Conservation (phyloP, 2,329 filamentous ascomycete species). For the Aspergillus floridensis region DNA sequence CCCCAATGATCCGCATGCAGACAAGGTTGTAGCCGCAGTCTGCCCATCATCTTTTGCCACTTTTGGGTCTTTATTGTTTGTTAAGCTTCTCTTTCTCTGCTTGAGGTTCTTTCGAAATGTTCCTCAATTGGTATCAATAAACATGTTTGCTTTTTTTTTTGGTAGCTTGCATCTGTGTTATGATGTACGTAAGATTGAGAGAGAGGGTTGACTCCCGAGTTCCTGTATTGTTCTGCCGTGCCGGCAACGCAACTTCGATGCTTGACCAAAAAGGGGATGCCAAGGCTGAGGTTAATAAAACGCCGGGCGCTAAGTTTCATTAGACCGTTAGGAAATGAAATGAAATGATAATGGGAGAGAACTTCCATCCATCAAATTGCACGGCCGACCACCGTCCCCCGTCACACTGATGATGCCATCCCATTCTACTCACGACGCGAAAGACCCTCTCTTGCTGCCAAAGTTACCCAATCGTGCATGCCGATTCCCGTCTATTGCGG, state of each 20-base stretch:
- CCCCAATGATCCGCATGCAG: not conserved
- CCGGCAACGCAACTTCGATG: not conserved
- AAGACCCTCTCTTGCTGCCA: not conserved
- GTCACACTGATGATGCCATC: not conserved
- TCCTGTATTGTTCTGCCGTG: not conserved
- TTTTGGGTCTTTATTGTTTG: too few relatives aligned
- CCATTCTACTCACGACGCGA: not conserved
- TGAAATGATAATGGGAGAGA: not conserved
- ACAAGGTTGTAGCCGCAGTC: constrained; percentile 3
- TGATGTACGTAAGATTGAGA: not conserved
- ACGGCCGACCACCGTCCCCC: not conserved
- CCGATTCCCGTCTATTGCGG: not conserved
- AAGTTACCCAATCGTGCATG: not conserved
- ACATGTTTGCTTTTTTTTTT: not conserved
- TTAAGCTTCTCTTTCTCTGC: too few relatives aligned
- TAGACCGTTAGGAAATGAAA: not conserved
- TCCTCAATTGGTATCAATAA: not conserved
- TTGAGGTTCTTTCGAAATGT: not conserved
- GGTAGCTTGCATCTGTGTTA: not conserved
- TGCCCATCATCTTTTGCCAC: not conserved
- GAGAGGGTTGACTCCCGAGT: not conserved
- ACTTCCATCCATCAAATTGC: not conserved
- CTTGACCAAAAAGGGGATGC: constrained; percentile 6
- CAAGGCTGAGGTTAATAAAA: constrained; percentile 18
- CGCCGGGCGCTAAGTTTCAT: constrained; percentile 10